These are phyloP conservation scores for Furcasterigmium sp. DNA, from an alignment of 2,329 filamentous ascomycete genomes.

Conservation along the genomic window DNA sequence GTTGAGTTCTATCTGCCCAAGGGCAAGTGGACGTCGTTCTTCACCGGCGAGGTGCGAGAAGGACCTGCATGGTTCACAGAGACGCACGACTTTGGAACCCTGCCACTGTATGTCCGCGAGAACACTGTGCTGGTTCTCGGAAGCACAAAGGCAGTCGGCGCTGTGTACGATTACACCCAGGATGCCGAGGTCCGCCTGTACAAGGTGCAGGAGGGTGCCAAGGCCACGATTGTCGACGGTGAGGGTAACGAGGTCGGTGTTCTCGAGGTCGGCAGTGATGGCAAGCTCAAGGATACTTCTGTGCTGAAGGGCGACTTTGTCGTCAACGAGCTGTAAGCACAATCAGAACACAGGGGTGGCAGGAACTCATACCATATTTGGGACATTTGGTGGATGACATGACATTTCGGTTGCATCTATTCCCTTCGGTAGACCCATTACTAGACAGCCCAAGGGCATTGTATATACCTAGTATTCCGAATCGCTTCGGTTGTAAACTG, in stretches of 20 bases:
- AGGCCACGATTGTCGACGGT: conserved; percentile 33
- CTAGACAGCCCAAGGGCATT: not conserved
- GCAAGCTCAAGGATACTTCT: conserved; percentile 31
- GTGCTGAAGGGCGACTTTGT: conserved; percentile 29
- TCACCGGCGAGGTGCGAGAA: conserved; percentile 42
- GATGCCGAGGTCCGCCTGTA: conserved; percentile 44
- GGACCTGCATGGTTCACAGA: conserved; percentile 56
- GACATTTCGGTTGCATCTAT: not conserved
- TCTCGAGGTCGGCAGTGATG: conserved; percentile 31
- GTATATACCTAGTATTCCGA: not conserved
- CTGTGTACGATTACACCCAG: conserved; percentile 41
- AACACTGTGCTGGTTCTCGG: conserved; percentile 44
- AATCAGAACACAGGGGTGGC: no score
- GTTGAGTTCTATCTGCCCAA: conserved; percentile 61
- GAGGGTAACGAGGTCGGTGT: conserved; percentile 34
- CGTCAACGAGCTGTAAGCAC: conserved; percentile 7
- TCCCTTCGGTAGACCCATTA: not conserved
- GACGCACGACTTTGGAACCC: conserved; percentile 50
- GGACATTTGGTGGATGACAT: not conserved
- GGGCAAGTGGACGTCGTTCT: conserved; percentile 41
- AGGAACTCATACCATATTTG: no score
- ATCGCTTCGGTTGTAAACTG: no score
- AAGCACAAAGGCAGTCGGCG: conserved; percentile 28
- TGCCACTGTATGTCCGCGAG: conserved; percentile 55
- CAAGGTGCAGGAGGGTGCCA: conserved; percentile 32